Conservation (phyloP, 2,329 filamentous ascomycete species). For the Aspergillus nomiae region DNA sequence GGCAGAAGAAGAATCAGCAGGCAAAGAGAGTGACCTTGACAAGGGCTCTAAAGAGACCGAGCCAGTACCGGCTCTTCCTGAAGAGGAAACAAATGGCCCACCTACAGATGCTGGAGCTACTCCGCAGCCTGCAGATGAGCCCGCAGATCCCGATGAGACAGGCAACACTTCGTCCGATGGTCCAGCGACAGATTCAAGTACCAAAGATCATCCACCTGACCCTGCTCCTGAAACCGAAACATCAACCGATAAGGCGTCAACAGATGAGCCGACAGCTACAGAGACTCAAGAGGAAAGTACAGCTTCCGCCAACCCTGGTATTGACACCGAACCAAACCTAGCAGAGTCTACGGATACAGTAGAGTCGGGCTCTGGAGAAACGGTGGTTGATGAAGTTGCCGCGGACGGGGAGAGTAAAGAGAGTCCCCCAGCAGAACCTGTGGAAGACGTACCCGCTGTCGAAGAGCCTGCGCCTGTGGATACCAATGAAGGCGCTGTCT, state of each 20-base stretch:
- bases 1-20: conserved; percentile 25
- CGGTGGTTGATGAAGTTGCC: conserved; percentile 5
- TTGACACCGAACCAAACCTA: background rate
- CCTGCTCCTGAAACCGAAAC: conserved; percentile 12
- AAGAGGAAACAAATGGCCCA: background rate
- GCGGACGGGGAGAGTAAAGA: conserved; percentile 1
- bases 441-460: conserved; percentile 6
- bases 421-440: conserved; percentile 15
- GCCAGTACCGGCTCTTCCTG: background rate
- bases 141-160: conserved; percentile 8
- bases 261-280: conserved; percentile 11
- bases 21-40: conserved; percentile 13
- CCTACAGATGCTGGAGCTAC: background rate
- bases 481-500: background rate
- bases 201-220: conserved; percentile 12
- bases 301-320: background rate
- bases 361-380: conserved; percentile 15
- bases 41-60: conserved; percentile 12
- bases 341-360: background rate
- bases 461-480: conserved; percentile 5
- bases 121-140: conserved; percentile 5
- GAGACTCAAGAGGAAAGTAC: background rate
- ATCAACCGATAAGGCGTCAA: conserved; percentile 8
- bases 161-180: background rate
- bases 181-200: conserved; percentile 1